These are phyloP conservation scores for Mycosphaerella sp. DNA, from an alignment of 2,329 filamentous ascomycete species.

Conservation along the genomic window DNA sequence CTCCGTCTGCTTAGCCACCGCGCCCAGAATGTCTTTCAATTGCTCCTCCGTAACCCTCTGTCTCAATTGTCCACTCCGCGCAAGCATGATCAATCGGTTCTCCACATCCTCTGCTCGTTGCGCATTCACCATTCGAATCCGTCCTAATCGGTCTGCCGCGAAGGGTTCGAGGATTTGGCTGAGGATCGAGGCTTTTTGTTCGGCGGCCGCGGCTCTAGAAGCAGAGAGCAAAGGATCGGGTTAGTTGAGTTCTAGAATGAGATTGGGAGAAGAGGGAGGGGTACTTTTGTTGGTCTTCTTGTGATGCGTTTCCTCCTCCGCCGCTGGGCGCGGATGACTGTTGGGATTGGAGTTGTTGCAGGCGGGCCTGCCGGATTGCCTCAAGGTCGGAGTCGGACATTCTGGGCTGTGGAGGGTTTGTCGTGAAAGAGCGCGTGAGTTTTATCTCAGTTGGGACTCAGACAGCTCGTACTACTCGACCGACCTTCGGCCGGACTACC, in stretches of 20 bases:
- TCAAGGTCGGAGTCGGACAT: conserved; percentile 65
- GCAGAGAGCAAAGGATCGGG: no score
- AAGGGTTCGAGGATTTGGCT: conserved; percentile 91
- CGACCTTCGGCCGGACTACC: no score
- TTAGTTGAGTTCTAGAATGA: neutral
- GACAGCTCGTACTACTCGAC: no score
- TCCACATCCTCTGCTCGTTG: conserved; percentile 84
- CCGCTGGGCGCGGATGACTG: conserved; percentile 43
- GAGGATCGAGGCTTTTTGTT: conserved; percentile 69
- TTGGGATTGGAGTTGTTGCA: conserved; percentile 81
- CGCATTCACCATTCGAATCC: conserved; percentile 93
- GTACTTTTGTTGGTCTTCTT: conserved; percentile 57
- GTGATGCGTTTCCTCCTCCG: conserved; percentile 43
- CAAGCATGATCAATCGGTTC: conserved; percentile 86
- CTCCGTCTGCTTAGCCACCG: conserved; percentile 67
- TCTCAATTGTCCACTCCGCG: conserved; percentile 77
- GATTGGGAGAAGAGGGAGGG: conserved; percentile 26
- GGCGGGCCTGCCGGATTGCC: conserved; percentile 82
- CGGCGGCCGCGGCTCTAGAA: conserved; percentile 29
- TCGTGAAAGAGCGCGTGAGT: no score
- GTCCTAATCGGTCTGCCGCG: conserved; percentile 84
- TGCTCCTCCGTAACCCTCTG: conserved; percentile 86
- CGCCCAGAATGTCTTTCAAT: conserved; percentile 83
- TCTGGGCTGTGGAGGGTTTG: neutral
- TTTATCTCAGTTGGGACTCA: no score